Percentiles rank a stretch among this genome's conserved stretches.
phyloP scores from a whole-genome alignment of 306 rosid species.

The Cucurbita maxima region DNA sequence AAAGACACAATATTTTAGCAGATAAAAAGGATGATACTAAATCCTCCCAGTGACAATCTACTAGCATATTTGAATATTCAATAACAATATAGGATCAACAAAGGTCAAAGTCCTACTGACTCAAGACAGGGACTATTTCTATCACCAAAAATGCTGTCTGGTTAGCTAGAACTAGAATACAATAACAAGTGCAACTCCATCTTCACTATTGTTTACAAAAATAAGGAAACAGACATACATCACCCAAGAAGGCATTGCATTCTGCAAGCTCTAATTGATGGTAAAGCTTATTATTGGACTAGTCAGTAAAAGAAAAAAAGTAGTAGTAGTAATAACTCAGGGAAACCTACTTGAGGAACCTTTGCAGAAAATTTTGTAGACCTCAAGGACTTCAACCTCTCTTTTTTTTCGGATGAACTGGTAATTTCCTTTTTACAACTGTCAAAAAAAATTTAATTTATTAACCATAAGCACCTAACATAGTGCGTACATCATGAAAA shows the following conservation, averaged over 20 bases:
- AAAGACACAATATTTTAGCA: background rate
- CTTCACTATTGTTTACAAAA: background rate
- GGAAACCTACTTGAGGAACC: slow-evolving; percentile 19
- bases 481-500: slow-evolving; percentile 4
- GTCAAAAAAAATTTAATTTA: slow-evolving; percentile 19
- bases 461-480: slow-evolving; percentile 1
- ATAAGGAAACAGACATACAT: background rate
- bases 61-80: background rate
- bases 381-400: slow-evolving; percentile 61
- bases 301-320: background rate
- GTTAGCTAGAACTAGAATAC: too few species aligned
- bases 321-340: background rate
- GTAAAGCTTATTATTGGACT: background rate
- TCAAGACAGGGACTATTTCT: too few species aligned
- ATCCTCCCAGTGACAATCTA: background rate
- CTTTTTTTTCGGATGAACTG: slow-evolving; percentile 24
- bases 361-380: slow-evolving; percentile 35
- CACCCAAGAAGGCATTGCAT: background rate
- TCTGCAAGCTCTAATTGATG: background rate
- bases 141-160: too few species aligned
- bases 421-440: slow-evolving; percentile 27
- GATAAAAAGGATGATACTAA: background rate
- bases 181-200: too few species aligned
- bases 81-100: background rate
- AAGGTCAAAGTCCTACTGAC: too few species aligned